phyloP scores from a whole-genome alignment of 768 basidiomycete species.

The Termitomyces sp. region DNA sequence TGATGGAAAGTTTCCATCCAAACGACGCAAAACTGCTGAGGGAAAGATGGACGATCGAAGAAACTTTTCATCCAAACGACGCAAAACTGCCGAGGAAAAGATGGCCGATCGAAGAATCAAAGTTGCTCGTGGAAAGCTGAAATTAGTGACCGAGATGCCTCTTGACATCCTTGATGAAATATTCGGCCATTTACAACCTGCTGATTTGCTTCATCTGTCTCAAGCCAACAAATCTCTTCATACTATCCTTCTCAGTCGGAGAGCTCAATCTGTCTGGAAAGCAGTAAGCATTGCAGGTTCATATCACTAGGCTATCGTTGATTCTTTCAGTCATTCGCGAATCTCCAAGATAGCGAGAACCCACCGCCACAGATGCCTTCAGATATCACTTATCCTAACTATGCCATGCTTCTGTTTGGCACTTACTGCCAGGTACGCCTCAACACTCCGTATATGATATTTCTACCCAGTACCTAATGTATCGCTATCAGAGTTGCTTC shows the following conservation, averaged over 20 bases:
- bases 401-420: slow-evolving; percentile 31
- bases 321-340: slow-evolving; percentile 17
- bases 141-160: slow-evolving; percentile 25
- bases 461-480: neutral
- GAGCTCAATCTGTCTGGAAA: slow-evolving; percentile 27
- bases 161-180: slow-evolving; percentile 32
- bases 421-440: slow-evolving; percentile 27
- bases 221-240: slow-evolving; percentile 30
- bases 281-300: slow-evolving; percentile 6
- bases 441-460: neutral
- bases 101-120: slow-evolving; percentile 13
- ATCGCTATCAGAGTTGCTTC: neutral
- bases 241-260: slow-evolving; percentile 21
- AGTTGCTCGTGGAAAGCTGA: slow-evolving; percentile 16
- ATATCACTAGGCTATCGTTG: neutral
- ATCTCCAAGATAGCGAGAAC: neutral
- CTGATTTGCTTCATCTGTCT: slow-evolving; percentile 33
- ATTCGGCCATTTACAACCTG: slow-evolving; percentile 28
- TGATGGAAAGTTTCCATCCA: neutral
- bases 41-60: too few relatives aligned
- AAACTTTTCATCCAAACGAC: neutral
- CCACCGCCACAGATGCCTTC: slow-evolving; percentile 21
- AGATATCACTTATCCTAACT: slow-evolving; percentile 25
- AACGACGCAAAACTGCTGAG: too few relatives aligned
- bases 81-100: neutral